Evolutionary conservation across 768 basidiomycete species (phyloP).

Genomic region (Hydnum rufescens): DNA sequence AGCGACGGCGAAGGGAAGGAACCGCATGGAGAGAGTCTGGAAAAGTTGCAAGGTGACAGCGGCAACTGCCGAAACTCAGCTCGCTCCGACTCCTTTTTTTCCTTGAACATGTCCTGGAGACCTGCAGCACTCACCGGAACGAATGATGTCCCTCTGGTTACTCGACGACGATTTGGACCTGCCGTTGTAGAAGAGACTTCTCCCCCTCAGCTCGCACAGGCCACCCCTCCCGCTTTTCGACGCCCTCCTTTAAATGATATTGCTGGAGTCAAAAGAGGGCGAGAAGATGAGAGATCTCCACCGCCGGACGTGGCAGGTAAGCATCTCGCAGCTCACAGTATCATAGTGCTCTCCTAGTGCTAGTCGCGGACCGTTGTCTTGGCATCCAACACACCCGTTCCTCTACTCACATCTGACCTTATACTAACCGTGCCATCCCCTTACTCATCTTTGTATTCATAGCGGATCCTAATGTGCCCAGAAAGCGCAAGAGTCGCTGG

Average conservation of each 20-base stretch:
- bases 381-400: slow-evolving; percentile 16
- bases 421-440: slow-evolving; percentile 5
- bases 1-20: not conserved
- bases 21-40: not conserved
- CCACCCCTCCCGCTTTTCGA: slow-evolving; percentile 14
- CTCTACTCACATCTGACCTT: slow-evolving; percentile 13
- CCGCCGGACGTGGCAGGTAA: slow-evolving; percentile 51
- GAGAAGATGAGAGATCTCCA: slow-evolving; percentile 40
- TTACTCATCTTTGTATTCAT: slow-evolving; percentile 18
- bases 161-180: slow-evolving; percentile 80
- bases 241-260: slow-evolving; percentile 31
- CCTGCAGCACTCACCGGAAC: slow-evolving; percentile 76
- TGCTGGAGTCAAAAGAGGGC: slow-evolving; percentile 36
- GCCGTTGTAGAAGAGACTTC: slow-evolving; percentile 62
- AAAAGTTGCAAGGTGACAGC: not conserved
- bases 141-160: slow-evolving; percentile 77
- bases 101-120: slow-evolving; percentile 14
- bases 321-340: slow-evolving; percentile 19
- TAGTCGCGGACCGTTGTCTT: no score
- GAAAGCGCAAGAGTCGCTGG: slow-evolving; percentile 95
- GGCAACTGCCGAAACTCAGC: not conserved
- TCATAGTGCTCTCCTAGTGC: no score
- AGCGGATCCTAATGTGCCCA: slow-evolving; percentile 72
- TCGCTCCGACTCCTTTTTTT: not conserved
- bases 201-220: slow-evolving; percentile 60